Percentiles rank a stretch among this genome's conserved stretches.
phyloP scores from a whole-genome alignment of 2,329 filamentous ascomycete species.

The Biscogniauxia mediterranea region DNA sequence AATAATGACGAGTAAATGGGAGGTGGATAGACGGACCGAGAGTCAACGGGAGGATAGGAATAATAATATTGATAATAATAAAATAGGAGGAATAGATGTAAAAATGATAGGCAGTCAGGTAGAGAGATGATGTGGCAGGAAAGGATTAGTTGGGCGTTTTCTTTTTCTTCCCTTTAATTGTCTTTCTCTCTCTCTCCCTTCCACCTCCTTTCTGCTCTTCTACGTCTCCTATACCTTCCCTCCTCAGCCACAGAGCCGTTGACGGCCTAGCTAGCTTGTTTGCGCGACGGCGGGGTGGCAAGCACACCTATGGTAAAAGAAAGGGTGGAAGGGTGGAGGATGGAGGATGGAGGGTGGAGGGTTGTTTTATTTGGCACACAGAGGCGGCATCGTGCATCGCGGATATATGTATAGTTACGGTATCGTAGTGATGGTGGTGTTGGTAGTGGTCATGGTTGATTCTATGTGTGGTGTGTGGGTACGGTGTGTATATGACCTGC shows the following conservation, averaged over 20 bases:
- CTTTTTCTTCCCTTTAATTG: background rate
- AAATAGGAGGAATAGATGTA: slow-evolving; percentile 14
- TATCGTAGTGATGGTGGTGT: background rate
- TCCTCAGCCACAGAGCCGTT: background rate
- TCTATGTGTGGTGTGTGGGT: background rate
- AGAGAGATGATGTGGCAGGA: slow-evolving; percentile 30
- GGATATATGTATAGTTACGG: background rate
- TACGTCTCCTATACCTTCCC: background rate
- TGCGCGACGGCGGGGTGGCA: background rate
- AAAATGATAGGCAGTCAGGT: slow-evolving; percentile 15
- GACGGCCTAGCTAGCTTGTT: background rate
- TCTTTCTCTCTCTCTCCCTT: slow-evolving; percentile 24
- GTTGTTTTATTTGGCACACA: background rate
- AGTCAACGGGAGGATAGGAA: background rate
- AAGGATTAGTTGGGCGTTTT: slow-evolving; percentile 28
- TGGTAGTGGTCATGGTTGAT: background rate
- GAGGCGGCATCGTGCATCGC: background rate
- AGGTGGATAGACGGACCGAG: background rate
- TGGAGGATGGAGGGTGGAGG: background rate
- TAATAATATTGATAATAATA: slow-evolving; percentile 14
- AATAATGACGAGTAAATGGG: background rate
- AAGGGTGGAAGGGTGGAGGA: background rate
- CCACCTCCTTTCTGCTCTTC: slow-evolving; percentile 26
- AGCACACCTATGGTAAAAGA: background rate
- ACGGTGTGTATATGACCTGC: background rate